phyloP scores from a whole-genome alignment of 1,284 basidiomycete genomes.

The Kalmanozyma brasiliensis region DNA sequence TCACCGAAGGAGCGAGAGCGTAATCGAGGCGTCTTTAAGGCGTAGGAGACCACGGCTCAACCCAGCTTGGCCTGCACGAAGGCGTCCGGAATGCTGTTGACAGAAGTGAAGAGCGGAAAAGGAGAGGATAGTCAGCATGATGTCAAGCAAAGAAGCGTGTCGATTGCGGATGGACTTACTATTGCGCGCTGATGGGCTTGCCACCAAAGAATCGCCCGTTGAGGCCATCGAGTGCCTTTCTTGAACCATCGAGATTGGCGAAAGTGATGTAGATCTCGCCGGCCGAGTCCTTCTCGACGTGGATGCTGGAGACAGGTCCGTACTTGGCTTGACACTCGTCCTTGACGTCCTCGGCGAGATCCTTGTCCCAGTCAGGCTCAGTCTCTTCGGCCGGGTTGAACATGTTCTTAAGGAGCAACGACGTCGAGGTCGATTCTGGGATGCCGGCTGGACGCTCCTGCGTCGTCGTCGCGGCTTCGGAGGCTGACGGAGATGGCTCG shows the following conservation, averaged over 20 bases:
- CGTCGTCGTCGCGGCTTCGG: constrained; percentile 11
- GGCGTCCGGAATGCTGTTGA: constrained; percentile 49
- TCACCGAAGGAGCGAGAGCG: not conserved
- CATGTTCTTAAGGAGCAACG: constrained; percentile 85
- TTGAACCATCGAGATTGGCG: constrained; percentile 79
- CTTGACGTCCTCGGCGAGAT: constrained; percentile 94
- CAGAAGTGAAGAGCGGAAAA: not conserved
- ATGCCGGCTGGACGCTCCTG: constrained; percentile 74
- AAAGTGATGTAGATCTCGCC: constrained; percentile 98
- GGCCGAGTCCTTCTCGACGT: constrained; percentile 87
- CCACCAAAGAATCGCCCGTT: constrained; percentile 77
- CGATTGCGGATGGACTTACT: constrained; percentile 39
- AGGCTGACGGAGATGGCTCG: constrained; percentile 17
- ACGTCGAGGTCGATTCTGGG: constrained; percentile 38
- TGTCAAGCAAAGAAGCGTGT: not conserved
- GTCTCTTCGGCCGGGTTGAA: constrained; percentile 97
- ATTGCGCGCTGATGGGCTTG: constrained; percentile 61
- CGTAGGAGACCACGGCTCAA: too few species aligned
- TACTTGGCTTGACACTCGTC: constrained; percentile 92
- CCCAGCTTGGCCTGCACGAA: constrained; percentile 54
- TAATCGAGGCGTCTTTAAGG: too few species aligned
- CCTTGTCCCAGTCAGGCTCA: constrained; percentile 93
- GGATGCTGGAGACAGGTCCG: constrained; percentile 85
- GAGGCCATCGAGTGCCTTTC: constrained; percentile 84
- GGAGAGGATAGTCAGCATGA: not conserved